Percentiles rank a stretch among this genome's conserved stretches.
These are phyloP conservation scores for Glomus cerebriforme DNA, from an alignment of 192 early-diverging fungal species.

Conservation along the genomic window DNA sequence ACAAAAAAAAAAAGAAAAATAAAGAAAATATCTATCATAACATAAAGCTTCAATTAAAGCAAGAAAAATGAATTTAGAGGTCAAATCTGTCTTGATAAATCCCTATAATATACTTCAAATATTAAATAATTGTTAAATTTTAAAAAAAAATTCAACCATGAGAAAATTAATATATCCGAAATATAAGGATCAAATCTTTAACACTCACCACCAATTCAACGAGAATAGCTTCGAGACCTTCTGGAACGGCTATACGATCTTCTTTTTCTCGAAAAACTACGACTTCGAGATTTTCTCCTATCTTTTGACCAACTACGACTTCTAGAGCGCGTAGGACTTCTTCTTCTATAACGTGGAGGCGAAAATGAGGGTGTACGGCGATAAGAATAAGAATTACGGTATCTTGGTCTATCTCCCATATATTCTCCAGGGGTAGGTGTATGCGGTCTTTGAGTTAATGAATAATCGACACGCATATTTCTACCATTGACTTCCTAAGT, in stretches of 20 bases:
- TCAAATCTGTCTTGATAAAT: neutral
- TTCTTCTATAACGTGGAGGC: constrained; percentile 37
- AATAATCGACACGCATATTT: constrained; percentile 61
- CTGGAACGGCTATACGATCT: constrained; percentile 10
- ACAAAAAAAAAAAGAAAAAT: neutral
- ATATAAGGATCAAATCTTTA: neutral
- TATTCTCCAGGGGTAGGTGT: constrained; percentile 74
- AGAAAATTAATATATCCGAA: too few species aligned
- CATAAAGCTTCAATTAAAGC: constrained; percentile 6
- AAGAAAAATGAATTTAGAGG: neutral
- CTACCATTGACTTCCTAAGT: constrained; percentile 59
- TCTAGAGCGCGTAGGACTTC: constrained; percentile 11
- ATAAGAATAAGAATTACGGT: constrained; percentile 34
- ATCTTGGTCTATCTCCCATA: constrained; percentile 55
- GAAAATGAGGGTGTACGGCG: constrained; percentile 43
- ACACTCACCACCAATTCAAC: neutral
- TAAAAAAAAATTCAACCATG: neutral
- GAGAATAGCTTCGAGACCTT: constrained; percentile 22
- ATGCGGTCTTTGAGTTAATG: constrained; percentile 62
- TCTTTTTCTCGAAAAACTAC: neutral
- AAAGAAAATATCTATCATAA: neutral
- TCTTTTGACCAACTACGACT: constrained; percentile 33
- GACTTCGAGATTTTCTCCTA: constrained; percentile 21
- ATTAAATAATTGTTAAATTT: neutral
- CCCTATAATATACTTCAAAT: neutral